These are phyloP conservation scores for Dendrobium catenatum DNA, from an alignment of 106 monocot genomes.

Conservation along the genomic window DNA sequence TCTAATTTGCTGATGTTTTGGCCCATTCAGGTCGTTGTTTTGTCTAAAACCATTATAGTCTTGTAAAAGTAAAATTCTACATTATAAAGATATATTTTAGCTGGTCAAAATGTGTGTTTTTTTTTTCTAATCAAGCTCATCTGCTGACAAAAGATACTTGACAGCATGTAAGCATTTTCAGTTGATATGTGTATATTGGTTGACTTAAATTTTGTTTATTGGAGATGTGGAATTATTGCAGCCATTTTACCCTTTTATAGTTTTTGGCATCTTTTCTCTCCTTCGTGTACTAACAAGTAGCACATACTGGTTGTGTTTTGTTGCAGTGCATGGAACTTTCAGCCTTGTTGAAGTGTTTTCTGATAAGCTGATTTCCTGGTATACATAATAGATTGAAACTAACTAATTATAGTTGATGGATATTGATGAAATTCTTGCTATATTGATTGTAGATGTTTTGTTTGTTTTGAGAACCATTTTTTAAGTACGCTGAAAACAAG, in stretches of 20 bases:
- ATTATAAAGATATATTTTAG: not conserved
- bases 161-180: not conserved
- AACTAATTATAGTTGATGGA: not conserved
- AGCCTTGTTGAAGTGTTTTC: constrained; percentile 40
- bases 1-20: not conserved
- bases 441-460: not conserved
- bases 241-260: not conserved
- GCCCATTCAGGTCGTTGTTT: not conserved
- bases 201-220: not conserved
- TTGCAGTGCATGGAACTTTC: constrained; percentile 50
- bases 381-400: not conserved
- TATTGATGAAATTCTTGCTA: not conserved
- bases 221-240: not conserved
- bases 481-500: not conserved
- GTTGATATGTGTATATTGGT: not conserved
- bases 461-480: not conserved
- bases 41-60: not conserved
- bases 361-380: constrained; percentile 46
- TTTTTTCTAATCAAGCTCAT: not conserved
- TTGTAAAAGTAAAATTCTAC: not conserved
- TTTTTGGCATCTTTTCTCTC: not conserved
- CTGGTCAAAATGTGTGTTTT: not conserved
- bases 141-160: not conserved
- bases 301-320: not conserved
- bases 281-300: not conserved